phyloP scores from a whole-genome alignment of 495 filamentous ascomycete species.

The Astrocystis sublimbata region DNA sequence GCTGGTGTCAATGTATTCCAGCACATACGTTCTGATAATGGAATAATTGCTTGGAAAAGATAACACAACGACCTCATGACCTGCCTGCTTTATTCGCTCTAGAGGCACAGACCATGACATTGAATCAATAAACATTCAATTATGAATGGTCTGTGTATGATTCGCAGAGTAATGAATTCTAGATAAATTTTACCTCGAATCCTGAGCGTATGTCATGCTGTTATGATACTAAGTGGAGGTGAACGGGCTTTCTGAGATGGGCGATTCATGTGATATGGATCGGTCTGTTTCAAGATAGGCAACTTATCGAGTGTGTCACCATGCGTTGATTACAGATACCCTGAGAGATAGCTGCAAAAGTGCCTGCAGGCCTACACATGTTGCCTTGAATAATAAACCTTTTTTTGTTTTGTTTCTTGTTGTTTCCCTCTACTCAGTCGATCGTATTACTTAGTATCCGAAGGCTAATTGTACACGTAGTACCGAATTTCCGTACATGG shows the following conservation, averaged over 20 bases:
- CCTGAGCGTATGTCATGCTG: neutral
- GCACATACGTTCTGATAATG: too few species aligned
- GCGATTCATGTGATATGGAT: conserved; percentile 17
- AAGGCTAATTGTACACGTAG: neutral
- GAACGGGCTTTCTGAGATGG: neutral
- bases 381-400: neutral
- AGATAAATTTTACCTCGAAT: neutral
- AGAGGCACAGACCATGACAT: too few species aligned
- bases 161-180: too few species aligned
- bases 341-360: neutral
- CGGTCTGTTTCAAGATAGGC: conserved; percentile 3
- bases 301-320: neutral
- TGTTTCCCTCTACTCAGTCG: too few species aligned
- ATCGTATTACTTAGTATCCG: too few species aligned
- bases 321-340: neutral
- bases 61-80: too few species aligned
- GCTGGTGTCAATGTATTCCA: neutral
- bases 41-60: too few species aligned
- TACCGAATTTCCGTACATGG: too few species aligned
- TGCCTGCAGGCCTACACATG: neutral
- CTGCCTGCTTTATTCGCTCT: too few species aligned
- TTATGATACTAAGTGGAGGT: neutral
- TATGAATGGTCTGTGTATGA: neutral
- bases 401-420: neutral
- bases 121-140: too few species aligned